Evolutionary conservation across 805 yeast species (phyloP).

Genomic region (Yamadazyma sp.): DNA sequence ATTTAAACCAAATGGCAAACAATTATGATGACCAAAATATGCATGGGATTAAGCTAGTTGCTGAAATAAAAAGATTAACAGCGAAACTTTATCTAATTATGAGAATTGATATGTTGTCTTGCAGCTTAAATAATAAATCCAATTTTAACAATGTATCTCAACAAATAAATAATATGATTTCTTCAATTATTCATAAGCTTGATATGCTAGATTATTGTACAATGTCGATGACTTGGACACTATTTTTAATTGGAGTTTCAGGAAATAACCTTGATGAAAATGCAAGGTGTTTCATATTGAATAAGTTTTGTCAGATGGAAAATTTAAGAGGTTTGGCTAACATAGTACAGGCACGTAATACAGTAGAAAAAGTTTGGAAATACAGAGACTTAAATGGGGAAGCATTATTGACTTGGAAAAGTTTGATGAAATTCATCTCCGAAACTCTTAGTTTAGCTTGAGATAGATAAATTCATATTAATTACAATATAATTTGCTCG

Average conservation of each 20-base stretch:
- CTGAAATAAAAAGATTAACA: conserved; percentile 37
- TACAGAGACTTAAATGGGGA: conserved; percentile 30
- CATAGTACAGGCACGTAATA: conserved; percentile 32
- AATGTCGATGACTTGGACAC: conserved; percentile 41
- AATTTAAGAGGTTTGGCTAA: conserved; percentile 34
- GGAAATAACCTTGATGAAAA: conserved; percentile 26
- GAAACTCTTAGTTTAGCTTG: conserved; percentile 38
- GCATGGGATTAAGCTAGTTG: conserved; percentile 17
- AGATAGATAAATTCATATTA: too few relatives aligned
- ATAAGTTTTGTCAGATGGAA: conserved; percentile 31
- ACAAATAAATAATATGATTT: conserved; percentile 18
- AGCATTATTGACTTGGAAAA: conserved; percentile 28
- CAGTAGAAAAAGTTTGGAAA: conserved; percentile 38
- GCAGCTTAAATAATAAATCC: conserved; percentile 5
- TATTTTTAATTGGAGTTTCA: conserved; percentile 36
- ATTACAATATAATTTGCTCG: too few relatives aligned
- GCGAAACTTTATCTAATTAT: conserved; percentile 34
- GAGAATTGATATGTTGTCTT: conserved; percentile 25
- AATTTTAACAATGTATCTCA: conserved; percentile 15
- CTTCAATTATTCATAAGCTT: conserved; percentile 20
- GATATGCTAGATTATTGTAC: conserved; percentile 11
- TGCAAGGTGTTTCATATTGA: conserved; percentile 37
- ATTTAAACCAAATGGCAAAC: conserved; percentile 14
- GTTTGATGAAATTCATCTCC: conserved; percentile 32
- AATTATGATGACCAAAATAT: neutral